phyloP scores from a whole-genome alignment of 2,329 filamentous ascomycete species.

The Fusarium algeriense region DNA sequence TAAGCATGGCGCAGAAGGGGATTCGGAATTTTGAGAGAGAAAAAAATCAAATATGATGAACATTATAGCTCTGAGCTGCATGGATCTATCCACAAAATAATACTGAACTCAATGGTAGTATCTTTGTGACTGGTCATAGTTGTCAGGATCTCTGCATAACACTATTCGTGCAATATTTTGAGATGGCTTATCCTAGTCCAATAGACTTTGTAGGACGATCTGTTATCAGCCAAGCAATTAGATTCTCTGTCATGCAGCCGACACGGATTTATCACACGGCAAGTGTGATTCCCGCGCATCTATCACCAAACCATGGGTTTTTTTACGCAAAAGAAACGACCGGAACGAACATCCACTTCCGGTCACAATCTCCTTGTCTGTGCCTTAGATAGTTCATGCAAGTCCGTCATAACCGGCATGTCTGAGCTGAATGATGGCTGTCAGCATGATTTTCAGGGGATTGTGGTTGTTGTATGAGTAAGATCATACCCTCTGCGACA shows the following conservation, averaged over 20 bases:
- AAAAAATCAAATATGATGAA: constrained; percentile 8
- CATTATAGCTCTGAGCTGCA: neutral
- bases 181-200: neutral
- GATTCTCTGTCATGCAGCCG: constrained; percentile 16
- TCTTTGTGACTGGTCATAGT: constrained; percentile 14
- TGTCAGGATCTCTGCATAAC: neutral
- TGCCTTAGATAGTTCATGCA: constrained; percentile 27
- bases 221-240: constrained; percentile 1
- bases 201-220: neutral
- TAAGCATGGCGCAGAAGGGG: constrained; percentile 24
- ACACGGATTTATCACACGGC: constrained; percentile 12
- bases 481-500: neutral
- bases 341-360: constrained; percentile 6
- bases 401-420: constrained; percentile 5
- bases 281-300: constrained; percentile 26
- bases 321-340: constrained; percentile 7
- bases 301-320: constrained; percentile 14
- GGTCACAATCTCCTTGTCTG: constrained; percentile 6
- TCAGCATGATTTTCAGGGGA: constrained; percentile 19
- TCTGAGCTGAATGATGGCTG: neutral
- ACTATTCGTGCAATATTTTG: neutral
- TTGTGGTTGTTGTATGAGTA: neutral
- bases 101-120: neutral
- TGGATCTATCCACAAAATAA: neutral
- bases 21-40: neutral